Base-by-base conservation (phyloP, 1,139 yeast genomes). In the Trichomonascaceae sp. region DNA sequence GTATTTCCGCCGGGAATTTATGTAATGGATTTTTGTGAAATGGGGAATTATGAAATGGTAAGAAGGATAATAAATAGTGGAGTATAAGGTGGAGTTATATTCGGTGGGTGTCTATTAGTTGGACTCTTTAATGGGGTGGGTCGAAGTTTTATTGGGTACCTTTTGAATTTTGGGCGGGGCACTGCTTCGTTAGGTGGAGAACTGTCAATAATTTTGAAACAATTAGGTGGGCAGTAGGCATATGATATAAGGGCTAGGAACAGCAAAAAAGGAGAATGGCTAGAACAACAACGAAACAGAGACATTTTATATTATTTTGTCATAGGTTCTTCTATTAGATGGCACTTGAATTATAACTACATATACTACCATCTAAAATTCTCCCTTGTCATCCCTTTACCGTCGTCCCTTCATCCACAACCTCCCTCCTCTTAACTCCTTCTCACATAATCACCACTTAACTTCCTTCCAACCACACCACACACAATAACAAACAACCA, bases 11-110 rank as follows among this genome's bases (percentile, higher is more conserved):
- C 22, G 57, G 83, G 89, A 46, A 73, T 85, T 53, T 70, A 79
- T 30, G 81, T 87, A 38, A 72, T 85, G 66, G 95, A 87, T 68
- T 87, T 81, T 64, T 81, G 83, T 47, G 91, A 85, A 60, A 66
- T 72, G 38, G 74, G 82, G 53, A 72, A 83, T 64, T 87, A 90
- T 90, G 74, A 73, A 57, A 67, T 82, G 57, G 79, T 78, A 44
- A 76, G 75, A 63, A 69, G 71, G 46, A 72, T 85, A 60, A 77
- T 85, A 51, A 17, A 13, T 9, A 15, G n/a, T 36, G 17, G 41
- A 22, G n/a, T n/a, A n/a, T n/a, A n/a, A n/a, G n/a, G n/a, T n/a
- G n/a, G n/a, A n/a, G n/a, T n/a, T n/a, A n/a, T n/a, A n/a, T n/a
- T n/a, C n/a, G 27, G 27, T 4, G 27, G 27, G 27, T 22, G 27